Percentiles rank a stretch among this genome's conserved stretches.
phyloP scores from a whole-genome alignment of 208 protist genomes.

The Leishmania amazonensis region DNA sequence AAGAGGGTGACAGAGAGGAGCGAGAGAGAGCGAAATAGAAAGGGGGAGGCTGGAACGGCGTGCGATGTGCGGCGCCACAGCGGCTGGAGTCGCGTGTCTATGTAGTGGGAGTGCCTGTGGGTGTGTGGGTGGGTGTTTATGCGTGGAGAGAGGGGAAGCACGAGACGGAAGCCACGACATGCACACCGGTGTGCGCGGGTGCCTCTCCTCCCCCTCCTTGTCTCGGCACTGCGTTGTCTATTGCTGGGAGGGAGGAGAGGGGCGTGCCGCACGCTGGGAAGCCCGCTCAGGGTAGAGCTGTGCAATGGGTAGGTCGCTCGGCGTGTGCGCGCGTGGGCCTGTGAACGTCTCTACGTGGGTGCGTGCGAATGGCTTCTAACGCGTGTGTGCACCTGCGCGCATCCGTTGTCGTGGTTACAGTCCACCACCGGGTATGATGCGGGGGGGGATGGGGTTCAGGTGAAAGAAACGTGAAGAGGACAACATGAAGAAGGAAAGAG shows the following conservation, averaged over 20 bases:
- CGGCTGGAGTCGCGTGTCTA: not conserved
- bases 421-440: not conserved
- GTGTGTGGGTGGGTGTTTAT: not conserved
- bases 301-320: no score
- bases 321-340: not conserved
- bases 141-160: not conserved
- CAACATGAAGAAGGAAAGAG: not conserved
- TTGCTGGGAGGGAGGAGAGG: no score
- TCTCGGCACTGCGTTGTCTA: no score
- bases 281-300: not conserved
- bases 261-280: not conserved
- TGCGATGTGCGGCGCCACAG: not conserved
- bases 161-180: not conserved
- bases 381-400: not conserved
- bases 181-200: not conserved
- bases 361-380: not conserved
- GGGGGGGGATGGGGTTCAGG: not conserved
- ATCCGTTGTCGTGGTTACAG: not conserved
- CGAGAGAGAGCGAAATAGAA: not conserved
- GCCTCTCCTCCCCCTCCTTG: not conserved
- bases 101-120: not conserved
- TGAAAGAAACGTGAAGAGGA: not conserved
- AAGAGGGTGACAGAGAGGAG: no score
- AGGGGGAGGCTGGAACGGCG: not conserved
- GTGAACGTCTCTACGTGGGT: not conserved